A percentile compares a stretch with the other conserved stretches of the same genome.
These are phyloP conservation scores for Pseudogymnoascus destructans DNA, from an alignment of 2,329 filamentous ascomycete species.

Conservation along the genomic window DNA sequence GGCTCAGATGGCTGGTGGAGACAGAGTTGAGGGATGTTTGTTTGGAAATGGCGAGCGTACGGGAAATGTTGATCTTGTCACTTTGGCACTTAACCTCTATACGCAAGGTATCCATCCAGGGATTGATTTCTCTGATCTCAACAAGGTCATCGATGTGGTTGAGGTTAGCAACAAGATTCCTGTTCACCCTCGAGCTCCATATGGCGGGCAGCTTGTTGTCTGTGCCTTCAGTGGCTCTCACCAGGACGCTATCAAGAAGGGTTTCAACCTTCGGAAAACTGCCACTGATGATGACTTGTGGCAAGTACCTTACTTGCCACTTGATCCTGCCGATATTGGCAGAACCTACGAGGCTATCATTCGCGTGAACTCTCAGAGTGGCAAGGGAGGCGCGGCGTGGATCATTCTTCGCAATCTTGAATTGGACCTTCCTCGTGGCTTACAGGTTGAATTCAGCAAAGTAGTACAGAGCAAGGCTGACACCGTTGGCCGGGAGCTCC, in stretches of 20 bases:
- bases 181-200: conserved; percentile 77
- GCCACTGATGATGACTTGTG: conserved; percentile 54
- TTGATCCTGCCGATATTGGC: conserved; percentile 87
- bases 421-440: conserved; percentile 81
- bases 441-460: conserved; percentile 83
- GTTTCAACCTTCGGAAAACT: conserved; percentile 58
- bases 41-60: conserved; percentile 94
- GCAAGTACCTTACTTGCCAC: conserved; percentile 81
- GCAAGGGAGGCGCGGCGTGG: conserved; percentile 91
- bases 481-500: conserved; percentile 66
- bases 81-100: conserved; percentile 83
- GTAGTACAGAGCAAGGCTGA: conserved; percentile 78
- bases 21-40: conserved; percentile 84
- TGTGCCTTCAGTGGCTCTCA: conserved; percentile 86
- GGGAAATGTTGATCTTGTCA: conserved; percentile 90
- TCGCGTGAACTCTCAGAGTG: conserved; percentile 90
- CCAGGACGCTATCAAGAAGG: conserved; percentile 94
- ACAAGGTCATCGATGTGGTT: conserved; percentile 72
- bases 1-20: conserved; percentile 90
- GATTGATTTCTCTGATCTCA: conserved; percentile 85
- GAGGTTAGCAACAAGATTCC: conserved; percentile 93
- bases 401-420: conserved; percentile 81
- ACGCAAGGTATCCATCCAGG: conserved; percentile 78
- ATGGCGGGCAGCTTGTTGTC: conserved; percentile 82
- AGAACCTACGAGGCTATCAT: conserved; percentile 97